Evolutionary conservation across 2,329 filamentous ascomycete species (phyloP), one percentile per base, ranked within the genome.

Genomic region (Helicocarpus griseus): DNA sequence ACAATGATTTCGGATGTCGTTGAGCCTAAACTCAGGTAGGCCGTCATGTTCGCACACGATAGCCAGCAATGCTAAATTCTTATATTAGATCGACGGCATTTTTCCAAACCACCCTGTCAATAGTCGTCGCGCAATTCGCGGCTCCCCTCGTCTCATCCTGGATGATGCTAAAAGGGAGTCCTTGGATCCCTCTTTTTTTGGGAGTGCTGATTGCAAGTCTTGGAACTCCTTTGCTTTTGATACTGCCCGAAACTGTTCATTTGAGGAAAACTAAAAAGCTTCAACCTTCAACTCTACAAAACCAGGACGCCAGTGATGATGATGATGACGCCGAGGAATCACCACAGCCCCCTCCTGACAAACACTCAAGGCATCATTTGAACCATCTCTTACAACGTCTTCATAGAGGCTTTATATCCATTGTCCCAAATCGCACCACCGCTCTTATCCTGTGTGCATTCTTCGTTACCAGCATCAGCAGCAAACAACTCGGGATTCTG

Each of bases 1-100:
- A 77, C 75, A 6, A 76, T 77, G 71, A 67, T 77, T 56, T 67
- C 74, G 0, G 75, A 78, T 57, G 69, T 77, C n/a, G 71, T 69
- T 5, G 73, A 69, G 1, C 67, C 73, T 3, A 68, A 71, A 19
- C 68, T 73, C 59, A 67, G 74, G 69, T 65, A 41, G 33, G 56
- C 36, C 31, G 19, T 39, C 17, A 47, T 35, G 19, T 7, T 19
- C 28, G 21, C 9, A 8, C 24, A 28, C 24, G 38, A 24, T 19
- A 13, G 19, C 14, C 14, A 17, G 14, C 40, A 43, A 43, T 43
- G 8, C 22, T 35, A 31, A 31, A 2, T 31, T 33, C 14, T 33
- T 11, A 13, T 6, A 5, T 2, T 35, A 71, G 69, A 54, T 66
- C 70, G 1, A 58, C 60, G 2, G 65, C 70, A 19, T 72, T 73